Evolutionary conservation across 1,284 basidiomycete genomes (phyloP), one percentile per base, ranked within the genome.

Genomic region (Leccinum griseonigrum): DNA sequence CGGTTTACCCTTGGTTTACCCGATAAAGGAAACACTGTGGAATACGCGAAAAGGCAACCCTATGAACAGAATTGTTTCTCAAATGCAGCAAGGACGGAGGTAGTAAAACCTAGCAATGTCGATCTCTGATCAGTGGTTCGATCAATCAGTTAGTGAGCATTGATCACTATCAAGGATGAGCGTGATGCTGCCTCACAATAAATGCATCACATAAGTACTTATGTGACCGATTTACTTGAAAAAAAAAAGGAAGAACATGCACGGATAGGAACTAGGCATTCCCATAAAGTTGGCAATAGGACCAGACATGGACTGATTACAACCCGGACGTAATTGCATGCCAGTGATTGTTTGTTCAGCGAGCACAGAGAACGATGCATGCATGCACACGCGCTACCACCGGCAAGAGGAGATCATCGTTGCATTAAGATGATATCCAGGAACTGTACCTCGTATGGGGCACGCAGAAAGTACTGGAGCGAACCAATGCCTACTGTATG

Each of bases 401-500:
- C 22, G 22, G 22, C 22, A 38, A 38, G 36, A 38, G 36, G 71
- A 62, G 0, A 34, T 60, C 10, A 83, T 80, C 78, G 85, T 78
- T 0, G 64, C 57, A 62, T 85, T 85, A 22, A 22, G 56, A 79
- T 83, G 57, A 67, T 56, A 36, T 67, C 63, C 53, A 67, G 18
- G 48, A 31, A 48, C 2, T 9, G 4, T 56, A 65, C 64, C 68
- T 69, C 62, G 1, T 68, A 70, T 9, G 63, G 67, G 26, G 71
- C 61, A 32, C 62, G 69, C 26, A 56, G 67, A 31, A 71, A 57
- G 56, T 69, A 69, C 79, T 76, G 58, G 10, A 87, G 66, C 0
- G 85, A 77, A n/a, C 63, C 66, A 4, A 69, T 64, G 8, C 79
- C 80, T 4, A 75, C 64, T 11, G 77, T 52, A 64, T 85, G 87